Evolutionary conservation across 371 early-diverging fungal genomes (phyloP), one percentile per base, ranked within the genome.

Genomic region (Apophysomyces elegans): DNA sequence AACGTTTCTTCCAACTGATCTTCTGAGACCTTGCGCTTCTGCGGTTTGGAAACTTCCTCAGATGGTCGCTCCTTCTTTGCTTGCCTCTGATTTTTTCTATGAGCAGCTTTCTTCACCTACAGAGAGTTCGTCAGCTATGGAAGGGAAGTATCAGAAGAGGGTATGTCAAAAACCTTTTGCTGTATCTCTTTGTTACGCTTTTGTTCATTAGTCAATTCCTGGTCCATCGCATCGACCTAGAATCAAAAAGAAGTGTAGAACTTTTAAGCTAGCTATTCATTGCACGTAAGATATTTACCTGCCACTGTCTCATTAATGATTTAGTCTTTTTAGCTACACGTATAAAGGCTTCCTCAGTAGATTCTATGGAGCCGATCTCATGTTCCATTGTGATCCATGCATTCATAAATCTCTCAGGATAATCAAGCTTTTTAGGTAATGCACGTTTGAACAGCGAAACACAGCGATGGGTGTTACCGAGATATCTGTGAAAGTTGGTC

Each of bases 301-400:
- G 73, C 80, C 80, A 79, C 32, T 79, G 62, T 37, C 61, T 62
- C n/a, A 69, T 35, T 12, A 76, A 32, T 4, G 37, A 44, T 38
- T 76, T 72, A n/a, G 64, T 63, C 47, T 72, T 75, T 14, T 62
- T 58, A 41, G 72, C 72, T 6, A 77, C 72, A 1, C 68, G 66
- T 1, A 78, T 56, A n/a, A 72, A 47, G 2, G 74, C 64, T 8
- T 67, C 66, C 59, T 76, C 67, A 11, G 59, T 38, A 1, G 74
- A 65, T 3, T 71, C 74, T 0, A 81, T 35, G 4, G 65, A 67
- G 14, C 91, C 88, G 39, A 68, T 39, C 54, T 84, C 85, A 58
- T 75, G 73, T 69, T 86, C 89, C 18, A 86, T 71, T 1, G 66
- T 57, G 1, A 71, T 61, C 81, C 86, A 88, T 1, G 76, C 80